phyloP scores from a whole-genome alignment of 225 moss, liverwort and hornwort genomes.

The Physcomitrium patens region DNA sequence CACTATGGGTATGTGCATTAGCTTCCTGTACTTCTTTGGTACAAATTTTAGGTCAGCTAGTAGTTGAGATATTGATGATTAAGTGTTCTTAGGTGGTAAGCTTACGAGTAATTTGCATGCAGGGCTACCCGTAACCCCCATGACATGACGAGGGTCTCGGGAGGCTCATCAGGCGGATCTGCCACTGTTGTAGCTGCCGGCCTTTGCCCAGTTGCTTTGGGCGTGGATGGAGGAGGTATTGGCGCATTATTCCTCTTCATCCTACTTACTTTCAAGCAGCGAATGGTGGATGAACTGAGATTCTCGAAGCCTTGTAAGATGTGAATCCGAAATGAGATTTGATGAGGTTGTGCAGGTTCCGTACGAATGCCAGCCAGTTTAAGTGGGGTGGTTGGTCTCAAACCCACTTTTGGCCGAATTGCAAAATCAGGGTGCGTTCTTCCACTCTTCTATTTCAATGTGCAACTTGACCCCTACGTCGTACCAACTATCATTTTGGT shows the following conservation, averaged over 20 bases:
- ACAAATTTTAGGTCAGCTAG: no score
- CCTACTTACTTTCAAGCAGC: neutral
- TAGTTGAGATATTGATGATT: neutral
- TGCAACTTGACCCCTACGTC: neutral
- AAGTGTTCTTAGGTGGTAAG: neutral
- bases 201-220: conserved; percentile 77
- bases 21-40: no score
- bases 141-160: conserved; percentile 51
- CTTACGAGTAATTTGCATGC: neutral
- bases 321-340: neutral
- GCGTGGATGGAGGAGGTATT: conserved; percentile 82
- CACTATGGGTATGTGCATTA: conserved; percentile 64
- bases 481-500: neutral
- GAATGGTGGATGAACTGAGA: neutral
- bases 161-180: conserved; percentile 87
- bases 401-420: conserved; percentile 74
- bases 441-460: neutral
- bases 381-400: conserved; percentile 77
- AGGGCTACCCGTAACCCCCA: conserved; percentile 63
- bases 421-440: conserved; percentile 38
- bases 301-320: neutral
- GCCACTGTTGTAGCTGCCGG: conserved; percentile 72
- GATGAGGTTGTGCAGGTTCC: conserved; percentile 27
- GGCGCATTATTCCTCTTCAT: neutral
- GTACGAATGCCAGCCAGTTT: conserved; percentile 61